Base-by-base conservation (phyloP, 805 yeast genomes). In the Lachancea waltii region DNA sequence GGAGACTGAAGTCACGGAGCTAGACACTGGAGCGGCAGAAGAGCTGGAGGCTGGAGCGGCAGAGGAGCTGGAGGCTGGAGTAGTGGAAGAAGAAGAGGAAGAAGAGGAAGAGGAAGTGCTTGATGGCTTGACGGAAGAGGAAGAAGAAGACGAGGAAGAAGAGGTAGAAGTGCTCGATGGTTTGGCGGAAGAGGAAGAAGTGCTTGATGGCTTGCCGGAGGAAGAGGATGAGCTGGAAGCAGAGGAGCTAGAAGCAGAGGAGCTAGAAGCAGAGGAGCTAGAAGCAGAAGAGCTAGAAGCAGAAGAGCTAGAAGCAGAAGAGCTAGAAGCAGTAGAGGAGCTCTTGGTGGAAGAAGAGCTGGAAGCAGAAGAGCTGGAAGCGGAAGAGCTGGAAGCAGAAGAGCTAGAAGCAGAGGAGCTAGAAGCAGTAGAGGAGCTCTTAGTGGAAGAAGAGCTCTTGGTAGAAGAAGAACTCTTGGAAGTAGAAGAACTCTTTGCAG, bases 21-120 rank as follows among this genome's bases (percentile, higher is more conserved):
- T 22, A 16, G 81, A 74, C 5, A 62, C 35, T 7, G 23, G 35
- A 64, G 40, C 69, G 58, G n/a, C n/a, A n/a, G n/a, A n/a, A n/a
- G n/a, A n/a, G n/a, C n/a, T n/a, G n/a, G n/a, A n/a, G 44, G 73
- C 63, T 48, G 72, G 31, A 28, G 46, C 15, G 16, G 41, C 51
- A 7, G 56, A 38, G 13, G 60, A 34, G 22, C 58, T 29, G 23
- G 62, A 36, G 22, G 55, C 22, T 29, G 75, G 63, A 30, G 72
- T 27, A 13, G 43, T 22, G 13, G 63, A 38, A 6, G 63, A 39
- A n/a, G 59, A 31, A 9, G 59, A 14, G 17, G 61, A 34, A 7
- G 60, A 38, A 14, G 62, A 33, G n/a, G 60, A 27, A 5, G 62
- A 36, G 8, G 23, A 33, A 64, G 40, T 69, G 58, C n/a, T n/a